Conservation (phyloP, 176 grass and related monocot species). For the Oryza coarctata region DNA sequence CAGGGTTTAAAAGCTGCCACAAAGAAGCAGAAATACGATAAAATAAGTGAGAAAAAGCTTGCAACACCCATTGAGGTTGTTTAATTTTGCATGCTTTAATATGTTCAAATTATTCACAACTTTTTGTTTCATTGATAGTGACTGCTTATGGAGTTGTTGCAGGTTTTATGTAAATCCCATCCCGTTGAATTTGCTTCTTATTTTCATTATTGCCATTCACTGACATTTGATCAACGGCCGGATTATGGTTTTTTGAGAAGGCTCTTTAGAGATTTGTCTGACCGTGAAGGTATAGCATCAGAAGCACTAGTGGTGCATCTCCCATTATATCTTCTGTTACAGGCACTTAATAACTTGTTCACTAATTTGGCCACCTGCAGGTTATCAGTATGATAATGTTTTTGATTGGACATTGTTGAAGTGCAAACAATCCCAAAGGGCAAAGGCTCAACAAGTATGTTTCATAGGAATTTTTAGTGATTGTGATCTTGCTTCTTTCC, state of each 20-base stretch:
- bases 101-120: neutral
- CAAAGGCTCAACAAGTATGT: slow-evolving; percentile 51
- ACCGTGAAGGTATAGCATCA: slow-evolving; percentile 56
- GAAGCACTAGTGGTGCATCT: slow-evolving; percentile 9
- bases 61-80: slow-evolving; percentile 68
- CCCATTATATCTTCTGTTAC: slow-evolving; percentile 2
- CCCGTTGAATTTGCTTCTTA: slow-evolving; percentile 67
- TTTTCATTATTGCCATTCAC: slow-evolving; percentile 62
- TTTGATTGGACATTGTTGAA: slow-evolving; percentile 66
- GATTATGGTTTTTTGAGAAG: slow-evolving; percentile 61
- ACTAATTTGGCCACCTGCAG: slow-evolving; percentile 28
- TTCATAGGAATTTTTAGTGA: slow-evolving; percentile 7
- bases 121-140: slow-evolving; percentile 21
- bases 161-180: slow-evolving; percentile 67
- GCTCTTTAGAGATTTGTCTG: slow-evolving; percentile 56
- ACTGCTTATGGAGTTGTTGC: slow-evolving; percentile 6
- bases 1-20: slow-evolving; percentile 76
- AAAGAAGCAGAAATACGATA: slow-evolving; percentile 82
- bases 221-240: slow-evolving; percentile 63
- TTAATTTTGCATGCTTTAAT: slow-evolving; percentile 22
- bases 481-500: neutral
- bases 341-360: neutral
- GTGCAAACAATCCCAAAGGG: slow-evolving; percentile 60
- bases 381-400: slow-evolving; percentile 65
- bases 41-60: slow-evolving; percentile 78